Evolutionary conservation across 2,329 filamentous ascomycete species (phyloP).

Genomic region (Trichoderma asperellum): DNA sequence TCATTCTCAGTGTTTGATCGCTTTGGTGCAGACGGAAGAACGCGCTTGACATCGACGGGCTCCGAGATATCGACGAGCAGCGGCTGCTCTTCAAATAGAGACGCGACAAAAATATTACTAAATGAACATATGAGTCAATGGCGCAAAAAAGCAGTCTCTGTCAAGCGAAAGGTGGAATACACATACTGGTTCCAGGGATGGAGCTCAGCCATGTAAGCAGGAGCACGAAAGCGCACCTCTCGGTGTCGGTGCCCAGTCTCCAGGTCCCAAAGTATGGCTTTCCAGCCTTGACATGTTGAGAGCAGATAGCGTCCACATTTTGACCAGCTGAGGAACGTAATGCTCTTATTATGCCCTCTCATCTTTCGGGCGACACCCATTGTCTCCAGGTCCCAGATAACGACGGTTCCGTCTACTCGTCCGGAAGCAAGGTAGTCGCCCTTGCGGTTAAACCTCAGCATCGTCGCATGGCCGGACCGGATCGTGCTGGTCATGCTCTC

Average conservation of each 20-base stretch:
- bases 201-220: slow-evolving; percentile 93
- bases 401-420: slow-evolving; percentile 89
- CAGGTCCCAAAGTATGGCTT: slow-evolving; percentile 93
- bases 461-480: slow-evolving; percentile 69
- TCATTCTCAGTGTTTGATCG: slow-evolving; percentile 72
- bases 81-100: slow-evolving; percentile 91
- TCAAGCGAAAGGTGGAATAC: background rate
- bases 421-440: slow-evolving; percentile 95
- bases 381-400: slow-evolving; percentile 96
- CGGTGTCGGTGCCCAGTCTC: slow-evolving; percentile 70
- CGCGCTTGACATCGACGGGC: slow-evolving; percentile 71
- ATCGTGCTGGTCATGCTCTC: slow-evolving; percentile 88
- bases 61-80: slow-evolving; percentile 81
- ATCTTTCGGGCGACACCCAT: slow-evolving; percentile 95
- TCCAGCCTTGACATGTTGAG: slow-evolving; percentile 94
- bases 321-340: slow-evolving; percentile 95
- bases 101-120: slow-evolving; percentile 83
- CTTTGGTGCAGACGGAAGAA: slow-evolving; percentile 80
- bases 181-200: slow-evolving; percentile 84
- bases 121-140: slow-evolving; percentile 32
- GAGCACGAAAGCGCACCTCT: slow-evolving; percentile 87
- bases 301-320: slow-evolving; percentile 87
- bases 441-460: slow-evolving; percentile 85
- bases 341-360: slow-evolving; percentile 88
- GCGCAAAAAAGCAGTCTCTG: background rate